Conservation (phyloP, 306 rosid genomes). For the Malus asiatica region DNA sequence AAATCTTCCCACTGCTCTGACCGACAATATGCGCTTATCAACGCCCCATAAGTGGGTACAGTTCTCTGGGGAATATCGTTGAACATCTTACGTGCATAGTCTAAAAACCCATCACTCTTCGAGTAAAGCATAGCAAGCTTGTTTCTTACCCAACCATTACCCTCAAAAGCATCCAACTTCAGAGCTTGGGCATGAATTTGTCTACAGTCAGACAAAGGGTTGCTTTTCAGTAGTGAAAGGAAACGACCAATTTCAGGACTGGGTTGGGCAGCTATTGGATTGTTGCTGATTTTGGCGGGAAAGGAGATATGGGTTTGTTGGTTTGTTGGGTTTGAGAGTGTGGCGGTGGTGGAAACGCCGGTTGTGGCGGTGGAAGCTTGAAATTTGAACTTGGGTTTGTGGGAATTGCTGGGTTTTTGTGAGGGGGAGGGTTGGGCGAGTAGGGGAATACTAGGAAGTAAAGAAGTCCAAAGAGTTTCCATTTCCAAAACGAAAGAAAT, state of each 20-base stretch:
- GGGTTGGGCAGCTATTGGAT: conserved; percentile 1
- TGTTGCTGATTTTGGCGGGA: not conserved
- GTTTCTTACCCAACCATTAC: conserved; percentile 10
- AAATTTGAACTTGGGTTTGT: conserved; percentile 5
- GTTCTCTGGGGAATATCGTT: conserved; percentile 26
- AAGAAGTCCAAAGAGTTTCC: conserved; percentile 18
- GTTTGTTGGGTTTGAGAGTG: not conserved
- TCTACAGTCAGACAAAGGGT: not conserved
- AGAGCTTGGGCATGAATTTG: conserved; percentile 26
- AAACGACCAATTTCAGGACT: conserved; percentile 8
- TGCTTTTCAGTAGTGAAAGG: conserved; percentile 14
- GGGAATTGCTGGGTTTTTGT: conserved; percentile 8
- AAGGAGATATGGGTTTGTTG: conserved; percentile 1
- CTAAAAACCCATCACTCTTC: conserved; percentile 14
- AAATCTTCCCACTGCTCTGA: conserved; percentile 31
- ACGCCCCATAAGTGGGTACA: conserved; percentile 5
- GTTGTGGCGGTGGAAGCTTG: conserved; percentile 7
- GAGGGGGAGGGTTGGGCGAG: conserved; percentile 1
- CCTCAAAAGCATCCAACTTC: conserved; percentile 23
- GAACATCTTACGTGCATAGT: conserved; percentile 30
- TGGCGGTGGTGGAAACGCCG: not conserved
- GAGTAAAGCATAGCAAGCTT: conserved; percentile 8
- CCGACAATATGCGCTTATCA: conserved; percentile 28
- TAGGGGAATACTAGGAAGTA: conserved; percentile 3
- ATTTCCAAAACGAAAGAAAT: not conserved